Evolutionary conservation across 2,329 filamentous ascomycete species (phyloP), one percentile per base, ranked within the genome.

Genomic region (Diplocarpon mali): DNA sequence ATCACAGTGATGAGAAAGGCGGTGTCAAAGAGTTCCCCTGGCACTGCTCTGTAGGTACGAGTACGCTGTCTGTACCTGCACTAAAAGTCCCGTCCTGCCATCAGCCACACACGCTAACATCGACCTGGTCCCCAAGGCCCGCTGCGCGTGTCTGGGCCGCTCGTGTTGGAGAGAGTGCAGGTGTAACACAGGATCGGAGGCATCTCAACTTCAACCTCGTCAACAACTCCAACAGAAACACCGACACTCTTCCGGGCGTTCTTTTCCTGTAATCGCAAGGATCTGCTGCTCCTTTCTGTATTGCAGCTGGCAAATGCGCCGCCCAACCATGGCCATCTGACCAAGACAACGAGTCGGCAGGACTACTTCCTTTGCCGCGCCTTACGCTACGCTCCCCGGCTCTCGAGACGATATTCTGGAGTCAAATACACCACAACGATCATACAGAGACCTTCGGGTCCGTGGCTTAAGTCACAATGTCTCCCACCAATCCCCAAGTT

Each of bases 401-500:
- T 3, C 7, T 24, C 20, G 11, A 38, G 24, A 40, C 39, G 24
- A 38, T 38, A 34, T 34, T 24, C 40, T 35, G 42, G 40, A 40
- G 42, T 36, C 40, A 32, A 45, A 28, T 3, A 45, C 36, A 34
- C 14, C 14, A 38, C 34, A 30, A 48, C 39, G 20, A 50, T 44
- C 47, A 49, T 45, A 50, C 29, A 24, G 42, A 42, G 45, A 39
- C 48, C 53, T 47, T 39, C 39, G 44, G 46, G 46, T 52, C 45
- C 43, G 39, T 51, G 52, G 43, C 53, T 55, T 49, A 46, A 38
- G 45, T 44, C 53, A 60, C 47, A 46, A 73, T 71, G 69, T 66
- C 70, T 65, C 68, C 69, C 55, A 65, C 67, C 58, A 67, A 68
- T 54, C 63, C 67, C 40, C 64, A 68, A 47, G 64, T 68, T 46